phyloP scores from a whole-genome alignment of 2,329 filamentous ascomycete genomes.

The Tolypocladium album region DNA sequence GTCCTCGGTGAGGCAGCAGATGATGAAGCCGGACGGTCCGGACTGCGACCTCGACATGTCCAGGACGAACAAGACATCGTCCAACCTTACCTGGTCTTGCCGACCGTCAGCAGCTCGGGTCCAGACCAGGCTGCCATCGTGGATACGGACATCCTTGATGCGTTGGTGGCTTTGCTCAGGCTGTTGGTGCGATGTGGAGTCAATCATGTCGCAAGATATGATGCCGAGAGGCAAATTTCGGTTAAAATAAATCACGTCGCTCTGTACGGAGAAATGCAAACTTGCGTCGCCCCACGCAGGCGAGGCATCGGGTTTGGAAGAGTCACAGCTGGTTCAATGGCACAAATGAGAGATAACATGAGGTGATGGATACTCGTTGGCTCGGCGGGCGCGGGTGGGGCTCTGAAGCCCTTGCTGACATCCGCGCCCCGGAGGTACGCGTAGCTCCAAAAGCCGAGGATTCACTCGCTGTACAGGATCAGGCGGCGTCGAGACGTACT shows the following conservation, averaged over 20 bases:
- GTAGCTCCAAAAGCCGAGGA: background rate
- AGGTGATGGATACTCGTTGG: background rate
- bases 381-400: background rate
- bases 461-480: background rate
- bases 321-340: background rate
- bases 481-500: background rate
- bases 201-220: background rate
- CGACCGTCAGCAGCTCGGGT: constrained; percentile 5
- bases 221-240: background rate
- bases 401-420: background rate
- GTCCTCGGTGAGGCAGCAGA: constrained; percentile 28
- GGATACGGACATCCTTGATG: constrained; percentile 11
- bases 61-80: constrained; percentile 18
- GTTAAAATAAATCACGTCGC: background rate
- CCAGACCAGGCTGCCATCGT: constrained; percentile 17
- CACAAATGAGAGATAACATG: background rate
- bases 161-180: background rate
- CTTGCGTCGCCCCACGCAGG: background rate
- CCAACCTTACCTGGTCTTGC: constrained; percentile 7
- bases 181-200: background rate
- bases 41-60: background rate
- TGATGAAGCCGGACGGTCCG: constrained; percentile 9
- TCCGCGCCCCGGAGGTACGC: background rate
- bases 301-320: background rate
- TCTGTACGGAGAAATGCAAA: background rate